Conservation (phyloP, 140 eudicot genomes). For the Bidens hawaiensis region DNA sequence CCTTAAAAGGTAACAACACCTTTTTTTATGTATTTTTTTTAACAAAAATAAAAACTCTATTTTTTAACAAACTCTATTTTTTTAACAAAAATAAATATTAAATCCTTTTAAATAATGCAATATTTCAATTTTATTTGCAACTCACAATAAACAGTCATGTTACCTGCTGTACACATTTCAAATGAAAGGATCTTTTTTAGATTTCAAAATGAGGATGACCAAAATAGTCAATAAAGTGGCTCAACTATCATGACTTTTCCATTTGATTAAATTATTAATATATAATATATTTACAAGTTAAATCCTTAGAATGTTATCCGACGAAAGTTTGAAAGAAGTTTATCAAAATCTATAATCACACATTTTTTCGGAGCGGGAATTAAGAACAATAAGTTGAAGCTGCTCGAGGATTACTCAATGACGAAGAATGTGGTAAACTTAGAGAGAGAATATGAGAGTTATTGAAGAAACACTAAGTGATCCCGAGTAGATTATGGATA, state of each 20-base stretch:
- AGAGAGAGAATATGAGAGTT: too few relatives aligned
- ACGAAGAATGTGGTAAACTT: not conserved
- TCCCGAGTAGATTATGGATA: too few relatives aligned
- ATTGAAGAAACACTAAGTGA: too few relatives aligned
- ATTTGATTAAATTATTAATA: not conserved
- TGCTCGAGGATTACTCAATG: not conserved
- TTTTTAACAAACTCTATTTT: too few relatives aligned
- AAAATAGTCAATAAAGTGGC: slow-evolving; percentile 28
- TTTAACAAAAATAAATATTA: not conserved
- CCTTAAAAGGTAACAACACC: too few relatives aligned
- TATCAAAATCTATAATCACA: not conserved
- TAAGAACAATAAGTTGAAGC: not conserved
- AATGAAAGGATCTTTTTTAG: slow-evolving; percentile 20
- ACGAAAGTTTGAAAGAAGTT: not conserved
- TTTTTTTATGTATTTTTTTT: too few relatives aligned
- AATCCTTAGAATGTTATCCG: not conserved
- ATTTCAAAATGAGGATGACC: slow-evolving; percentile 32
- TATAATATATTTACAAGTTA: too few relatives aligned
- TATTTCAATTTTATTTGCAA: not conserved
- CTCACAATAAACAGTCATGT: slow-evolving; percentile 16
- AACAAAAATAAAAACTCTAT: too few relatives aligned
- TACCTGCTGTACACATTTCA: slow-evolving; percentile 30
- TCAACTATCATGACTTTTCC: slow-evolving; percentile 3
- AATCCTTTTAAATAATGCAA: not conserved
- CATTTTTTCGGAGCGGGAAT: not conserved